Conservation (phyloP, 352 stramenopile genomes). For the Phytophthora citrophthora region DNA sequence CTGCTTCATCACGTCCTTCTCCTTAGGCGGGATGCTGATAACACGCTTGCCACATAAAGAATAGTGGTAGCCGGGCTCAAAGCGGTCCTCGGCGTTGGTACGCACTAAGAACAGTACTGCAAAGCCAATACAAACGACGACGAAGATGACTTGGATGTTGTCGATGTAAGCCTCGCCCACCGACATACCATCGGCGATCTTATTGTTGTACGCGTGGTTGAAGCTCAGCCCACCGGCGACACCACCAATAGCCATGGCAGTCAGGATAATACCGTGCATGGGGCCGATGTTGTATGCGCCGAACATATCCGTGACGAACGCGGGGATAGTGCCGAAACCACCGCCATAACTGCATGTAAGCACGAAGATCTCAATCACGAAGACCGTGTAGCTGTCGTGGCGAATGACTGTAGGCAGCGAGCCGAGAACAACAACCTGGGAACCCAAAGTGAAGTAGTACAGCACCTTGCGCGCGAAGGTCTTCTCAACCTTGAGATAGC, state of each 20-base stretch:
- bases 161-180: conserved; percentile 68
- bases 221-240: conserved; percentile 80
- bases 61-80: conserved; percentile 75
- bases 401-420: conserved; percentile 66
- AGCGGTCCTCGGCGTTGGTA: conserved; percentile 71
- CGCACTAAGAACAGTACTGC: conserved; percentile 69
- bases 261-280: conserved; percentile 61
- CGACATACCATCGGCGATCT: conserved; percentile 46
- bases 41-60: conserved; percentile 63
- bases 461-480: conserved; percentile 59
- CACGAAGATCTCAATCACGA: conserved; percentile 71
- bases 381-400: conserved; percentile 60
- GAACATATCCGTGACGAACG: conserved; percentile 86
- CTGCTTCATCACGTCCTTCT: conserved; percentile 35
- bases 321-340: conserved; percentile 76
- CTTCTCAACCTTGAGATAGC: conserved; percentile 49
- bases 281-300: conserved; percentile 81
- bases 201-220: conserved; percentile 58
- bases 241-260: conserved; percentile 73
- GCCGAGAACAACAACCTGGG: conserved; percentile 72
- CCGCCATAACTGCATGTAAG: conserved; percentile 81
- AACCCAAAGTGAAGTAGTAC: conserved; percentile 69
- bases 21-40: conserved; percentile 66
- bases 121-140: conserved; percentile 66
- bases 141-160: conserved; percentile 80